Percentiles rank a stretch among this genome's conserved stretches.
Evolutionary conservation across 192 early-diverging fungal species (phyloP).

Genomic region (Thamnidium elegans): DNA sequence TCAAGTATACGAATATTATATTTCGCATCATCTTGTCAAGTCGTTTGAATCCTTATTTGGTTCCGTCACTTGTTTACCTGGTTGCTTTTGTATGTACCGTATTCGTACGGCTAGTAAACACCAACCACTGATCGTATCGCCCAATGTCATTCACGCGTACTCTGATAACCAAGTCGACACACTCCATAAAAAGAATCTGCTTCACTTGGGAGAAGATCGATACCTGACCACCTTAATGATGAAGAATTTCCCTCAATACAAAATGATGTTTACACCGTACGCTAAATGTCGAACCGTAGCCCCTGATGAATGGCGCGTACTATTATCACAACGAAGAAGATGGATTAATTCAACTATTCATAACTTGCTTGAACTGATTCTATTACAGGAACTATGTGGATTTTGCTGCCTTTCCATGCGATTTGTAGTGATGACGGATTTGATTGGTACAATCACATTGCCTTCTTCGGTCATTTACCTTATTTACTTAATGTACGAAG

Average conservation of each 20-base stretch:
- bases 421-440: constrained; percentile 92
- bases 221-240: constrained; percentile 91
- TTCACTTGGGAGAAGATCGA: constrained; percentile 97
- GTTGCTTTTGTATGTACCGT: constrained; percentile 99
- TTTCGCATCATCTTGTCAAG: constrained; percentile 94
- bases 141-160: constrained; percentile 89
- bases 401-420: constrained; percentile 97
- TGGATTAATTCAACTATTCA: constrained; percentile 99
- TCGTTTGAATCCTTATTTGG: constrained; percentile 98
- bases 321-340: constrained; percentile 96
- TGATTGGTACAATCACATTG: constrained; percentile 90
- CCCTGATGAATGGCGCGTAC: constrained; percentile 90
- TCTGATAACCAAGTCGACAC: constrained; percentile 94
- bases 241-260: constrained; percentile 97
- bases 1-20: constrained; percentile 99
- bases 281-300: constrained; percentile 92
- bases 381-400: constrained; percentile 92
- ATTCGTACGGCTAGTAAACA: constrained; percentile 86
- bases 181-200: constrained; percentile 97
- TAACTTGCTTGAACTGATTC: constrained; percentile 91
- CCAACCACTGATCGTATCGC: constrained; percentile 87
- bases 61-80: constrained; percentile 94
- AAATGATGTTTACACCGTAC: constrained; percentile 89
- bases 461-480: constrained; percentile 88
- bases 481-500: constrained; percentile 74